phyloP scores from a whole-genome alignment of 495 filamentous ascomycete genomes.

The Aspergillus nidulans region DNA sequence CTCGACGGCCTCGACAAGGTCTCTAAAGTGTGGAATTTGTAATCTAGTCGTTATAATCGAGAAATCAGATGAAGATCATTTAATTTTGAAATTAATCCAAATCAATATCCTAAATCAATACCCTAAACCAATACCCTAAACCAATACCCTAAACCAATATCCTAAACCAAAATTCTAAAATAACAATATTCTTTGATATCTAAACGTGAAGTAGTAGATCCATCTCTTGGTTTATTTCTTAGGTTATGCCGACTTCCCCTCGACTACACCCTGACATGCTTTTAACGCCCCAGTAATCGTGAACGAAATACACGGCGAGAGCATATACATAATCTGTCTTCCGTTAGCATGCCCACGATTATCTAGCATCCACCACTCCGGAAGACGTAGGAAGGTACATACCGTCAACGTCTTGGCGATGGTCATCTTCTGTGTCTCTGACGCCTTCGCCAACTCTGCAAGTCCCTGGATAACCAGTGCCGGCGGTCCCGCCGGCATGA shows the following conservation, averaged over 20 bases:
- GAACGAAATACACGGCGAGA: conserved; percentile 51
- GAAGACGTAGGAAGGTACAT: conserved; percentile 1
- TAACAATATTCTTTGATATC: no score
- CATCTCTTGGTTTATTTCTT: no score
- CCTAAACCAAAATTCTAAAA: no score
- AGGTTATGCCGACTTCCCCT: conserved; percentile 2
- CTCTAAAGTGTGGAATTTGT: no score
- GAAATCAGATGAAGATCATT: no score
- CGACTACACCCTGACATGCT: conserved; percentile 33
- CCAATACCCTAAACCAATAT: no score
- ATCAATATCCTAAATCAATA: background rate
- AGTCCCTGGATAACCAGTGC: conserved; percentile 66
- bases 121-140: no score
- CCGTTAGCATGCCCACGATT: background rate
- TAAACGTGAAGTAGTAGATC: no score
- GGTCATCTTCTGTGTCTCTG: conserved; percentile 58
- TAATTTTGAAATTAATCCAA: no score
- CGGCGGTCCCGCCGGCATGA: conserved; percentile 70
- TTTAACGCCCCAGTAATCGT: conserved; percentile 50
- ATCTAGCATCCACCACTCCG: background rate
- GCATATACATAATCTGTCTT: conserved; percentile 40
- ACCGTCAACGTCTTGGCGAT: conserved; percentile 69
- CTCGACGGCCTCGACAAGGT: no score
- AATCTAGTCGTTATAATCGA: background rate
- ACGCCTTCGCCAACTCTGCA: conserved; percentile 58